Evolutionary conservation across 345 rosid species (phyloP).

Genomic region (Eucalyptus tenuipes): DNA sequence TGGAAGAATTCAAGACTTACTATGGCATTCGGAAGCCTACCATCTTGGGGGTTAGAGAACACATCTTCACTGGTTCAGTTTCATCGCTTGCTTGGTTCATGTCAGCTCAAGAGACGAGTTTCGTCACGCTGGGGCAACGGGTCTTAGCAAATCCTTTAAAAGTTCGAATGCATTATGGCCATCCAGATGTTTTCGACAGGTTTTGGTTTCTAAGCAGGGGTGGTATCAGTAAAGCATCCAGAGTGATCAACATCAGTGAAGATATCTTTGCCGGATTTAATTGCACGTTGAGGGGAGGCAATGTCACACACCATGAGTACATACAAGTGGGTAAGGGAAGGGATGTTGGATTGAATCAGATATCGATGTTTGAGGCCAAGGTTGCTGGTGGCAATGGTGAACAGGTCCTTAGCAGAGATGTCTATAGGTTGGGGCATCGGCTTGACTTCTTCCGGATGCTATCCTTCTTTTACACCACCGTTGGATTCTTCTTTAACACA

Average conservation of each 20-base stretch:
- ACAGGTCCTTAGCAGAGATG: not conserved
- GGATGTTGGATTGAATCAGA: not conserved
- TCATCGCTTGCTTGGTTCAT: conserved; percentile 1
- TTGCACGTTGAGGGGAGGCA: not conserved
- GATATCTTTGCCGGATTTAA: conserved; percentile 2
- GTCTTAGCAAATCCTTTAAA: conserved; percentile 27
- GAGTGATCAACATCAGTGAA: not conserved
- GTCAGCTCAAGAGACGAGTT: not conserved
- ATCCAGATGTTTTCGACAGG: conserved; percentile 36
- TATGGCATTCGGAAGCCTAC: conserved; percentile 11
- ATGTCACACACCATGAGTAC: conserved; percentile 1
- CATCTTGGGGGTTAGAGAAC: not conserved
- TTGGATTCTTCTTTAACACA: not conserved
- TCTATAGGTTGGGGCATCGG: not conserved
- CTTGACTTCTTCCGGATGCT: conserved; percentile 1
- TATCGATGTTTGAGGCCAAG: not conserved
- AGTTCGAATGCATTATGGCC: conserved; percentile 36
- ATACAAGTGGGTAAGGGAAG: not conserved
- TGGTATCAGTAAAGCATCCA: conserved; percentile 15
- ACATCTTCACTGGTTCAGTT: not conserved
- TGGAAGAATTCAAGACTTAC: conserved; percentile 42
- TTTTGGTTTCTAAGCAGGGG: conserved; percentile 33
- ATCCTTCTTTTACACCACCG: not conserved
- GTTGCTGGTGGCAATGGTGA: not conserved
- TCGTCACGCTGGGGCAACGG: conserved; percentile 9